phyloP scores from a whole-genome alignment of 805 yeast species.

The Cyberlindnera suaveolens region DNA sequence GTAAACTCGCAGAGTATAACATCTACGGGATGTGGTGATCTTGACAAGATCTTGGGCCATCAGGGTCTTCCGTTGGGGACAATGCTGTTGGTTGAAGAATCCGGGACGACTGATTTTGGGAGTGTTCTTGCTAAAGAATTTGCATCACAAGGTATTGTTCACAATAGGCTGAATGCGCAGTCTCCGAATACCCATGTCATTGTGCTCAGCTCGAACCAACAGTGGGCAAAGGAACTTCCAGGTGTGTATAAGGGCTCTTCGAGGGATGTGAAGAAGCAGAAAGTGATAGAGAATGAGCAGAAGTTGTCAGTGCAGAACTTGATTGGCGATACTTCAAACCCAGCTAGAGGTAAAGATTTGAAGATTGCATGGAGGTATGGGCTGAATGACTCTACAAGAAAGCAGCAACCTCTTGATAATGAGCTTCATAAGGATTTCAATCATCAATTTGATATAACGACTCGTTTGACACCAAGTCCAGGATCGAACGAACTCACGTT shows the following conservation, averaged over 20 bases:
- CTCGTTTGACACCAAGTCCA: conserved; percentile 62
- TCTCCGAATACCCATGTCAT: conserved; percentile 50
- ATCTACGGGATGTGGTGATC: conserved; percentile 73
- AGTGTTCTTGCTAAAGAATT: conserved; percentile 62
- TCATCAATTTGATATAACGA: conserved; percentile 72
- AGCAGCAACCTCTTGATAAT: conserved; percentile 19
- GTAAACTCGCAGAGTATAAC: conserved; percentile 67
- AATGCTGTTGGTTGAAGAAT: conserved; percentile 68
- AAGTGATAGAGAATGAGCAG: conserved; percentile 49
- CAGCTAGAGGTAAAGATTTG: conserved; percentile 36
- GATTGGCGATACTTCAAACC: conserved; percentile 28
- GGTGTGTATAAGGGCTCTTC: conserved; percentile 68
- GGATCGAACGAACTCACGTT: conserved; percentile 52
- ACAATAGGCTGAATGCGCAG: conserved; percentile 43
- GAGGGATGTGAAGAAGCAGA: conserved; percentile 58
- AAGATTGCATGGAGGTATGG: conserved; percentile 96
- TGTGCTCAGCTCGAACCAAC: conserved; percentile 50
- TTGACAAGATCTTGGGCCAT: conserved; percentile 72
- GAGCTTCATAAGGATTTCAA: conserved; percentile 47
- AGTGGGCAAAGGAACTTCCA: conserved; percentile 68
- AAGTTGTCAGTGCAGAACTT: conserved; percentile 66
- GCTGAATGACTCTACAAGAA: conserved; percentile 28
- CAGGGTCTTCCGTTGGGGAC: conserved; percentile 81
- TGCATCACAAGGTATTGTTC: conserved; percentile 72
- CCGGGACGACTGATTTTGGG: conserved; percentile 83